Conservation (phyloP, 1,139 yeast species). For the Geotrichum klebahnii region DNA sequence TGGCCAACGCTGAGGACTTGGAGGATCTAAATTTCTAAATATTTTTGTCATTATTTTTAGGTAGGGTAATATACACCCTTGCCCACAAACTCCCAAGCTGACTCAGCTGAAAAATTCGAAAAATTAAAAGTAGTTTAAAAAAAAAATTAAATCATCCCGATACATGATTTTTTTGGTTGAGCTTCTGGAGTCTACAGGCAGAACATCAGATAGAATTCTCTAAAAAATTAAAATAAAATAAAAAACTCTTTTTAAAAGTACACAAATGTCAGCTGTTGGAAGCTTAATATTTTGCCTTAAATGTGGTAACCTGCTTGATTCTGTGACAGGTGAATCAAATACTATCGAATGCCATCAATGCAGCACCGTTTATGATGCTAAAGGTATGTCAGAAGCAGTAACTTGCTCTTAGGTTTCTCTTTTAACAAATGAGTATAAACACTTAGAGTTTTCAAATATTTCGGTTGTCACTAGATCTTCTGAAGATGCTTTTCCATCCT, state of each 20-base stretch:
- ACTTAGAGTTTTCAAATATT: conserved; percentile 59
- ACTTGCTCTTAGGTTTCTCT: neutral
- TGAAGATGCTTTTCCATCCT: conserved; percentile 88
- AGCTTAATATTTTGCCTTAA: conserved; percentile 89
- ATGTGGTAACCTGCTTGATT: conserved; percentile 85
- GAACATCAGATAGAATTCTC: neutral
- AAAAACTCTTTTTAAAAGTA: conserved; percentile 32
- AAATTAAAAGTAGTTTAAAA: neutral
- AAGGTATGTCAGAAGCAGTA: conserved; percentile 29
- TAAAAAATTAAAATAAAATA: neutral
- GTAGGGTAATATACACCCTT: neutral
- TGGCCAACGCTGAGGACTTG: no score
- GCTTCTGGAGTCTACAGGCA: no score
- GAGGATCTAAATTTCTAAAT: no score
- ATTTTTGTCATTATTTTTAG: no score
- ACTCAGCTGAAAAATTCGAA: neutral
- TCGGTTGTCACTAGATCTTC: conserved; percentile 84
- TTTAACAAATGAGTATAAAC: neutral
- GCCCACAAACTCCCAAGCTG: conserved; percentile 6
- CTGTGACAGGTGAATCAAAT: conserved; percentile 48
- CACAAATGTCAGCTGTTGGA: conserved; percentile 97
- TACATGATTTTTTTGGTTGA: no score
- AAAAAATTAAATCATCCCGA: no score
- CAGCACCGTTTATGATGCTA: conserved; percentile 49
- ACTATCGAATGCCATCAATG: conserved; percentile 65